phyloP scores from a whole-genome alignment of 371 early-diverging fungal species.

The Chytridiales sp. region DNA sequence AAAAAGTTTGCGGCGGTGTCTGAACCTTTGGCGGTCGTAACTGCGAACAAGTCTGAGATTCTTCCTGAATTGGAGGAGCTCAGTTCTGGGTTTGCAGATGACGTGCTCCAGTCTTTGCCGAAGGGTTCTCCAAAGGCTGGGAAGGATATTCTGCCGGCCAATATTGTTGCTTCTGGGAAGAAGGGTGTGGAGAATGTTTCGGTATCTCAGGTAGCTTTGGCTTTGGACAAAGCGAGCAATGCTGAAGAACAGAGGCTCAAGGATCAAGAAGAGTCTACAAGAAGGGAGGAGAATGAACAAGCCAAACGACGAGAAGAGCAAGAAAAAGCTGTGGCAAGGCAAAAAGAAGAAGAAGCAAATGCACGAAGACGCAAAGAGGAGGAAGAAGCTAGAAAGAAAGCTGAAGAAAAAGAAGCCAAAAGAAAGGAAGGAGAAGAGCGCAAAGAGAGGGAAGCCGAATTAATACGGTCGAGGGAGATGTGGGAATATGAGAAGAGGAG shows the following conservation, averaged over 20 bases:
- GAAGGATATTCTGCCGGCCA: no score
- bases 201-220: background rate
- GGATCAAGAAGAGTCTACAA: no score
- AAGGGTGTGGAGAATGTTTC: background rate
- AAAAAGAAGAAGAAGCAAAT: no score
- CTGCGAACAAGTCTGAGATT: background rate
- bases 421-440: conserved; percentile 19
- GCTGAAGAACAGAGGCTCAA: no score
- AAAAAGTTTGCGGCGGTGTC: no score
- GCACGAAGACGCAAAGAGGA: conserved; percentile 12
- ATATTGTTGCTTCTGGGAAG: no score
- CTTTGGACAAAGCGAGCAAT: background rate
- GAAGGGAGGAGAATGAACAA: conserved; percentile 7
- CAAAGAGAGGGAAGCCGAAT: background rate
- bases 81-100: conserved; percentile 12
- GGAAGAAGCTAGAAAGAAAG: conserved; percentile 14
- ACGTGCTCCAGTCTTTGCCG: conserved; percentile 7
- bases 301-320: no score
- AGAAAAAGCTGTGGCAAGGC: no score
- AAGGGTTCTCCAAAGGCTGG: background rate
- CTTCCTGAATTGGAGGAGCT: conserved; percentile 5
- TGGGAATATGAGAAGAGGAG: conserved; percentile 6
- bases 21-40: no score
- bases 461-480: background rate
- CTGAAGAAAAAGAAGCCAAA: no score